These are phyloP conservation scores for Sporothrix sp. DNA, from an alignment of 2,329 filamentous ascomycete genomes.

Conservation along the genomic window DNA sequence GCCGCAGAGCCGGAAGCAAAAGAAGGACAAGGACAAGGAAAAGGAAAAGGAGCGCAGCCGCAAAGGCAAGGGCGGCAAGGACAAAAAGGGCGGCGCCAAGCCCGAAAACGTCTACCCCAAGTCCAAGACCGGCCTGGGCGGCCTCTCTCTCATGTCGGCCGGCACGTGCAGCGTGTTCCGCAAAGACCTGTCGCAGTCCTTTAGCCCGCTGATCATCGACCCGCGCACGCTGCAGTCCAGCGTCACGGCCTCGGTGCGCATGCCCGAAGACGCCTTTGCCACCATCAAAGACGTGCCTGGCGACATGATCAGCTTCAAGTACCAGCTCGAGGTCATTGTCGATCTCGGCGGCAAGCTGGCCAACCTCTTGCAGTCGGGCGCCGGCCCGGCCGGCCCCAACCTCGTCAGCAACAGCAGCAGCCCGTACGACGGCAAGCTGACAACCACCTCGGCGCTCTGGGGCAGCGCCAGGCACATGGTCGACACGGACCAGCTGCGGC, in stretches of 20 bases:
- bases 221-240: slow-evolving; percentile 67
- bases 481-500: slow-evolving; percentile 75
- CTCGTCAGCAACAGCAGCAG: slow-evolving; percentile 23
- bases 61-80: background rate
- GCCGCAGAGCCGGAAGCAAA: slow-evolving; percentile 11
- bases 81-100: slow-evolving; percentile 10
- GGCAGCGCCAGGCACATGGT: slow-evolving; percentile 45
- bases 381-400: slow-evolving; percentile 28
- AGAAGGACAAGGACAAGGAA: slow-evolving; percentile 21
- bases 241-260: slow-evolving; percentile 71
- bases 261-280: slow-evolving; percentile 85
- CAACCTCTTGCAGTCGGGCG: slow-evolving; percentile 56
- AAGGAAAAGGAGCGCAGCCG: background rate
- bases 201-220: slow-evolving; percentile 81
- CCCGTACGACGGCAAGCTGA: slow-evolving; percentile 13
- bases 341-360: slow-evolving; percentile 82
- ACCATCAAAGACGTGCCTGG: slow-evolving; percentile 85
- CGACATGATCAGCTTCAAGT: slow-evolving; percentile 90
- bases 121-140: slow-evolving; percentile 76
- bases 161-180: slow-evolving; percentile 88
- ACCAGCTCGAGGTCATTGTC: slow-evolving; percentile 85
- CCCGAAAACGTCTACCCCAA: slow-evolving; percentile 77
- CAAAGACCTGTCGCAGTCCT: slow-evolving; percentile 84
- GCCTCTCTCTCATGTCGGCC: slow-evolving; percentile 75
- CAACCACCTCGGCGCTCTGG: slow-evolving; percentile 12